Percentiles rank a stretch among this genome's conserved stretches.
phyloP scores from a whole-genome alignment of 345 rosid species.

The Rhodamnia argentea region DNA sequence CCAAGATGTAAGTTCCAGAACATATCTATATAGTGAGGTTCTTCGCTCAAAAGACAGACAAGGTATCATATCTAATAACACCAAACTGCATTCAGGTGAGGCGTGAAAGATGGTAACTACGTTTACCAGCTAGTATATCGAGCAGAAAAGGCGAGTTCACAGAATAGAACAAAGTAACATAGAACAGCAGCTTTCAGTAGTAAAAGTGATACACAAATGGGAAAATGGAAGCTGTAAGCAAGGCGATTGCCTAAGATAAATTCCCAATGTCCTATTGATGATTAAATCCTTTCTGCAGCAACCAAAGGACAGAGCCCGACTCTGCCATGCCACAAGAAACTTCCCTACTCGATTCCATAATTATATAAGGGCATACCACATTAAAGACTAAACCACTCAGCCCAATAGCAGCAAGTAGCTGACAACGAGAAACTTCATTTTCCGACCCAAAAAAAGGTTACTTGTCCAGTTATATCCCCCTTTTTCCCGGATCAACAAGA shows the following conservation, averaged over 20 bases:
- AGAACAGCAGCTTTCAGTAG: background rate
- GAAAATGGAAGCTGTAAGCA: background rate
- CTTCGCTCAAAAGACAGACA: background rate
- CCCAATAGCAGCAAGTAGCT: too few relatives aligned
- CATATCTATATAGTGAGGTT: background rate
- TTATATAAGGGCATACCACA: too few relatives aligned
- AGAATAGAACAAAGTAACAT: background rate
- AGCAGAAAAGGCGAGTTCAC: background rate
- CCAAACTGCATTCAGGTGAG: background rate
- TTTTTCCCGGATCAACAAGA: background rate
- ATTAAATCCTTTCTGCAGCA: background rate
- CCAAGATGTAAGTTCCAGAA: background rate
- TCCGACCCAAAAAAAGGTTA: background rate
- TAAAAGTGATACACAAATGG: too few relatives aligned
- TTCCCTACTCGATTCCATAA: too few relatives aligned
- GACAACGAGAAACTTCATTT: background rate
- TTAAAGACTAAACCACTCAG: too few relatives aligned
- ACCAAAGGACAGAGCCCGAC: background rate
- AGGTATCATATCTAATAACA: background rate
- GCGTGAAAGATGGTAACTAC: background rate
- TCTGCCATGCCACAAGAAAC: too few relatives aligned
- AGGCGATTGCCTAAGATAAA: background rate
- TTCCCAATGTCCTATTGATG: background rate
- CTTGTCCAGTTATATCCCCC: background rate
- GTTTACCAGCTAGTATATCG: background rate